Base-by-base conservation (phyloP, 2,329 filamentous ascomycete species). In the Scopulariopsis brevicaulis region DNA sequence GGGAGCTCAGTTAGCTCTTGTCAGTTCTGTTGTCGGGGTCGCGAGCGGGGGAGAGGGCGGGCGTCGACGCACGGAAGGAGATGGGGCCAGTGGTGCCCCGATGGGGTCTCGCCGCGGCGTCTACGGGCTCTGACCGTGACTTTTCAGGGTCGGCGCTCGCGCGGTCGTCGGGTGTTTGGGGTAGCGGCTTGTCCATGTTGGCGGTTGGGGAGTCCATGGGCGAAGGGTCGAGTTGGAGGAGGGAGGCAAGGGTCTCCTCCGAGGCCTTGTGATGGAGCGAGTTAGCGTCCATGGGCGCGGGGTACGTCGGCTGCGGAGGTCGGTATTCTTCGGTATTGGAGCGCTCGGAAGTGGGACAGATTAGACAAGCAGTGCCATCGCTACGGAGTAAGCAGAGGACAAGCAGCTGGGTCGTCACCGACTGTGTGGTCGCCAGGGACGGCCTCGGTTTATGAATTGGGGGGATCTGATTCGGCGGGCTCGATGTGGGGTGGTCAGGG, bases 241-340 rank as follows among this genome's bases (percentile, higher is more conserved):
- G 62, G 32, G 62, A 63, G 28, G 58, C 54, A 51, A 64, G 62
- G 18, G 62, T 63, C 52, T 63, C 62, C 34, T 62, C 59, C 1
- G 62, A 63, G 4, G 59, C 53, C 37, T 59, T 60, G 28, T 59
- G 57, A 15, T 58, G 53, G 32, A 63, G 61, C 8, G 59, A 59
- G 40, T 56, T 20, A 5, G 46, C 20, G 8, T 51, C 55, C 55
- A 57, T 57, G 37, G 37, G 37, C 37, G 37, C 37, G 37, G 37
- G 37, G 28, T 32, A 32, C 28, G 28, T 32, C 37, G 37, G 5
- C 4, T 40, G 37, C 12, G 37, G 37, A 40, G 11, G 37, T 40
- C 12, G 28, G 28, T 32, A 32, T 32, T 32, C 4, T 32, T 32
- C 28, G 28, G 8, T 32, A 32, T 32, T 4, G 28, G 28, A 4